phyloP scores from a whole-genome alignment of 352 stramenopile genomes.

The Phytophthora pseudosyringae region DNA sequence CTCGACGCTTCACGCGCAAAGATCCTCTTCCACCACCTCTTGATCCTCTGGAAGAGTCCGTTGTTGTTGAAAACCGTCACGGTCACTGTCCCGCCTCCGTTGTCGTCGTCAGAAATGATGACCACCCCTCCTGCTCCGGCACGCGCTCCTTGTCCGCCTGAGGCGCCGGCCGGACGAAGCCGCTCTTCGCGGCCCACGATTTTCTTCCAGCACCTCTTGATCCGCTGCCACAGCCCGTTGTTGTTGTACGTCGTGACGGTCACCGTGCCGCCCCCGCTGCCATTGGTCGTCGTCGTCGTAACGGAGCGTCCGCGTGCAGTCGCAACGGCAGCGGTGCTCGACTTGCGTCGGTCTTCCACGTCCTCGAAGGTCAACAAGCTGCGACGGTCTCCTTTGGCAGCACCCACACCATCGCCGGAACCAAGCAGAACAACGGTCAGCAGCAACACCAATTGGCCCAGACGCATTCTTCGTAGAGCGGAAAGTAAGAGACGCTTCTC shows the following conservation, averaged over 20 bases:
- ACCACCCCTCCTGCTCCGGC: constrained; percentile 5
- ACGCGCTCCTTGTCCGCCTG: background rate
- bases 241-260: constrained; percentile 20
- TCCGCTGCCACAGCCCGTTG: constrained; percentile 10
- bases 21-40: constrained; percentile 8
- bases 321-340: background rate
- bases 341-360: constrained; percentile 5
- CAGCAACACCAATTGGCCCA: background rate
- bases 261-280: constrained; percentile 10
- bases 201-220: constrained; percentile 16
- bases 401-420: background rate
- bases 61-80: constrained; percentile 11
- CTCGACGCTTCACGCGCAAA: background rate
- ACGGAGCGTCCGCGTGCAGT: background rate
- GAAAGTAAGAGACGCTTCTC: background rate
- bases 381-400: background rate
- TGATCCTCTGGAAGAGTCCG: constrained; percentile 1
- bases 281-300: background rate
- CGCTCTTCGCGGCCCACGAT: constrained; percentile 3
- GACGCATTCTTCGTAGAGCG: background rate
- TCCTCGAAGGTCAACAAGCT: background rate
- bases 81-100: constrained; percentile 3
- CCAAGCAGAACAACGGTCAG: background rate
- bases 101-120: constrained; percentile 4
- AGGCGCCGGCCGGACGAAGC: background rate